phyloP scores from a whole-genome alignment of 768 basidiomycete species.

The Hemileccinum impolitum region DNA sequence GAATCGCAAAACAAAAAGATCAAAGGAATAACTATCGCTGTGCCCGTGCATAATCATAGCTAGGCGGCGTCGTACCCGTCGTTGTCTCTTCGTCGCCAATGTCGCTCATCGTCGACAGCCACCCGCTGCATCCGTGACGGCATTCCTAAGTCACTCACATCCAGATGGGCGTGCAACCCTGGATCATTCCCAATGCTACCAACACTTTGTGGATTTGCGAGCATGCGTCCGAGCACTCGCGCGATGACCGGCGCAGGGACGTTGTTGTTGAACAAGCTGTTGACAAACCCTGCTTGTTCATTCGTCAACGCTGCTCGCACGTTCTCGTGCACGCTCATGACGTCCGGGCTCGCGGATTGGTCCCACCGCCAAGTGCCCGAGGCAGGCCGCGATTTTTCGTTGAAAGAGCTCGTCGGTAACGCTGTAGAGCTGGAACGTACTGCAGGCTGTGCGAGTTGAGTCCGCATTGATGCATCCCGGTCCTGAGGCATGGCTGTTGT shows the following conservation, averaged over 20 bases:
- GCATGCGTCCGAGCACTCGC: constrained; percentile 26
- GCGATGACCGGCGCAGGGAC: constrained; percentile 26
- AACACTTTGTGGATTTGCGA: constrained; percentile 13
- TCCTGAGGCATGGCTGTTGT: not conserved
- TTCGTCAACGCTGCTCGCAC: constrained; percentile 11
- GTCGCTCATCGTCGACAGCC: constrained; percentile 42
- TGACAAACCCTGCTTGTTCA: constrained; percentile 25
- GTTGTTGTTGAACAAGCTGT: constrained; percentile 23
- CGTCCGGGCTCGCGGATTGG: not conserved
- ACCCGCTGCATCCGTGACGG: not conserved
- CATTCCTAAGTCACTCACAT: not conserved
- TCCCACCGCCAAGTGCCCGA: not conserved
- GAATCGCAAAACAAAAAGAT: too few relatives aligned
- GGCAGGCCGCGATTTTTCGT: constrained; percentile 12
- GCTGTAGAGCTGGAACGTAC: not conserved
- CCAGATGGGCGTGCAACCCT: constrained; percentile 8
- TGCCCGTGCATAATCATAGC: constrained; percentile 19
- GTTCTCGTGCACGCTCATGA: not conserved
- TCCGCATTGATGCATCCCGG: not conserved
- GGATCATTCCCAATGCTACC: constrained; percentile 8
- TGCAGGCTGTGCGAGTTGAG: not conserved
- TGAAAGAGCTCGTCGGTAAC: not conserved
- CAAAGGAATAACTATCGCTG: not conserved
- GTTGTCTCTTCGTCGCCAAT: constrained; percentile 31
- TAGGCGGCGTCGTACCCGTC: constrained; percentile 24